These are phyloP conservation scores for Penicillium salamii DNA, from an alignment of 495 filamentous ascomycete species.

Conservation along the genomic window DNA sequence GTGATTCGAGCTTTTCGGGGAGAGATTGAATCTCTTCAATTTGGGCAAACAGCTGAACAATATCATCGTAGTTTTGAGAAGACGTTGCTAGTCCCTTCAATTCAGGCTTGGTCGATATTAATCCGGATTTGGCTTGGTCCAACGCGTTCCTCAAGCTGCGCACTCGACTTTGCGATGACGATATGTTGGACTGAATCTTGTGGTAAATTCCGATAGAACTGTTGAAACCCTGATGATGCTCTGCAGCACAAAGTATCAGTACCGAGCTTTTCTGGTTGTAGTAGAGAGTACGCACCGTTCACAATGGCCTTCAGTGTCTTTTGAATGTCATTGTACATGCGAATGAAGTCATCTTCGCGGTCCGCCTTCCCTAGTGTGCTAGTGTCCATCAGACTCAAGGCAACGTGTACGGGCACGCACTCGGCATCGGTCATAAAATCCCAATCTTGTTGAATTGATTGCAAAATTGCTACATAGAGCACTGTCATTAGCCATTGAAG, in stretches of 20 bases:
- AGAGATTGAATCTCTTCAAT: conserved; percentile 89
- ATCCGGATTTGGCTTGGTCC: conserved; percentile 72
- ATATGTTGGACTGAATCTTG: conserved; percentile 93
- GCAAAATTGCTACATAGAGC: conserved; percentile 52
- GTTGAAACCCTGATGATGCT: conserved; percentile 99
- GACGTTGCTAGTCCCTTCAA: conserved; percentile 80
- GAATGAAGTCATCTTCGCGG: conserved; percentile 78
- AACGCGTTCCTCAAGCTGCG: conserved; percentile 79
- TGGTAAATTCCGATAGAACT: conserved; percentile 98
- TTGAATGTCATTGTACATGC: conserved; percentile 80
- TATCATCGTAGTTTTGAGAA: conserved; percentile 87
- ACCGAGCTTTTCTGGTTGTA: not conserved
- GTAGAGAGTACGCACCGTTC: conserved; percentile 51
- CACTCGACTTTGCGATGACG: conserved; percentile 80
- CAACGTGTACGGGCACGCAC: conserved; percentile 89
- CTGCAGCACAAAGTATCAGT: conserved; percentile 34
- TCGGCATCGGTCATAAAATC: conserved; percentile 82
- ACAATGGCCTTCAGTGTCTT: conserved; percentile 91
- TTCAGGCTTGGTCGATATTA: conserved; percentile 86
- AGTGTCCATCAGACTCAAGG: conserved; percentile 87
- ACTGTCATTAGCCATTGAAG: not conserved
- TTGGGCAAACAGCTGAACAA: conserved; percentile 77
- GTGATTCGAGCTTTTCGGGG: conserved; percentile 87
- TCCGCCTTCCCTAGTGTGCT: conserved; percentile 89
- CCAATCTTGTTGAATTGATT: conserved; percentile 83